These are phyloP conservation scores for Setaria italica DNA, from an alignment of 202 grass and related monocot species.

Conservation along the genomic window DNA sequence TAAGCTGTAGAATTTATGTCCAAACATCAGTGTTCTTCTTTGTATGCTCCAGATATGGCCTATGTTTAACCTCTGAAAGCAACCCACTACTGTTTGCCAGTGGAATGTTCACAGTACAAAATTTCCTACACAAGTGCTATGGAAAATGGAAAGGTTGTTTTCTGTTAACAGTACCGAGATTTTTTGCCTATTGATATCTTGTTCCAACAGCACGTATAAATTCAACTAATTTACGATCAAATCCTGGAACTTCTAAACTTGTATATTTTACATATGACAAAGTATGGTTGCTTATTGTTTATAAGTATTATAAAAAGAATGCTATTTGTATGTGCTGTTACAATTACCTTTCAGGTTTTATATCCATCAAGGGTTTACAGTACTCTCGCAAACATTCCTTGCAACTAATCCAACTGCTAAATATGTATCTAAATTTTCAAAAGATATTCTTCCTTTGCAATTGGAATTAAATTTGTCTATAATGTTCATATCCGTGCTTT, in stretches of 20 bases:
- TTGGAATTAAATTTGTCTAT: background rate
- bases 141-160: slow-evolving; percentile 59
- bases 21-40: slow-evolving; percentile 3
- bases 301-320: background rate
- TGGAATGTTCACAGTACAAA: slow-evolving; percentile 47
- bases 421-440: background rate
- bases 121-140: slow-evolving; percentile 53
- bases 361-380: background rate
- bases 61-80: slow-evolving; percentile 51
- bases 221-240: background rate
- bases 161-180: slow-evolving; percentile 8
- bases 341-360: background rate
- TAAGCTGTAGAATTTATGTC: slow-evolving; percentile 13
- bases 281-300: background rate
- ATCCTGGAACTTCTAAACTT: background rate
- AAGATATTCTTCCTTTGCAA: background rate
- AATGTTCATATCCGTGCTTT: background rate
- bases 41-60: slow-evolving; percentile 48
- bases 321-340: background rate
- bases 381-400: background rate
- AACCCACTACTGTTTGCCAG: slow-evolving; percentile 52
- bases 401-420: background rate
- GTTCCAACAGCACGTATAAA: background rate
- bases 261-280: background rate
- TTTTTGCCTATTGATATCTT: slow-evolving; percentile 34